Base-by-base conservation (phyloP, 805 yeast genomes). In the Cyberlindnera maritima region DNA sequence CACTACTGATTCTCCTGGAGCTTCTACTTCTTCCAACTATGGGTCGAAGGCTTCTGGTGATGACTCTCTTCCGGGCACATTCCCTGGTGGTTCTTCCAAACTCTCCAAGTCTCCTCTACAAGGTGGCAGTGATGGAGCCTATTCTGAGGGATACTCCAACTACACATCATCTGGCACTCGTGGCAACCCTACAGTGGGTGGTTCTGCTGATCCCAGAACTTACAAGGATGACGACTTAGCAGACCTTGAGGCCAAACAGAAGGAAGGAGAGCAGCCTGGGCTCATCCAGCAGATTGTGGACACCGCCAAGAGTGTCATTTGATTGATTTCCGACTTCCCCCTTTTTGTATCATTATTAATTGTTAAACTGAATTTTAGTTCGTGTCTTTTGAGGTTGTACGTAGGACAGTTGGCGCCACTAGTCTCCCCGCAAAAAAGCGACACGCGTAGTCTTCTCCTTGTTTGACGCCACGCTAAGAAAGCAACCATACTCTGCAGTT, bases 281-380 rank as follows among this genome's bases (percentile, higher is more conserved):
- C 2, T 50, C n/a, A 40, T 50, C 31, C 41, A 50, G 33, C 51
- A 51, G 46, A 46, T 46, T 36, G 52, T 51, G 17, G 53, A 51
- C 20, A 51, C 49, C 25, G 55, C 57, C 4, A 54, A 46, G 48
- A 49, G 50, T 32, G 52, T 53, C 15, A 47, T 53, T n/a, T 50
- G 44, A 49, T 14, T 14, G 25, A 11, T 14, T 13, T 21, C 8
- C 5, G 25, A 21, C 9, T n/a, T n/a, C n/a, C 25, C 25, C 25
- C 9, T 21, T 7, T 15, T 18, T 29, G 34, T 43, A 20, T 37
- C 40, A 13, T 41, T 52, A 13, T 25, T 41, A 12, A 13, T n/a
- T n/a, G n/a, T n/a, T n/a, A n/a, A n/a, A n/a, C n/a, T n/a, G n/a
- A n/a, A n/a, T n/a, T 17, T 40, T 31, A 11, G 13, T 32, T n/a